phyloP scores from a whole-genome alignment of 2,329 filamentous ascomycete genomes.

The Penicillium sp. region DNA sequence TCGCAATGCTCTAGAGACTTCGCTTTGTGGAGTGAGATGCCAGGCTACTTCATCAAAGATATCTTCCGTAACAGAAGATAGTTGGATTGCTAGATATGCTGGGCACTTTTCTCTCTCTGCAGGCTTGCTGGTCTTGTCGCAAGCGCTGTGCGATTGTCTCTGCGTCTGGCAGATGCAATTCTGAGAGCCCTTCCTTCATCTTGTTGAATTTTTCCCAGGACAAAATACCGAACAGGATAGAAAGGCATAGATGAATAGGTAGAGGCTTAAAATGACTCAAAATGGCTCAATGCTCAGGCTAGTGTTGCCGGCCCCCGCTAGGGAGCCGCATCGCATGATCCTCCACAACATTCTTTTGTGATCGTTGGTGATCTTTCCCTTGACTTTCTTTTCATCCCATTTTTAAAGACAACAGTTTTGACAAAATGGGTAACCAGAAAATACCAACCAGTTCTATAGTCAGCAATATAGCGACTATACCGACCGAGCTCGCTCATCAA shows the following conservation, averaged over 20 bases:
- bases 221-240: background rate
- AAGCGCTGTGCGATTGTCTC: constrained; percentile 19
- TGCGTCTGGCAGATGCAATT: constrained; percentile 10
- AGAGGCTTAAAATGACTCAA: background rate
- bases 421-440: background rate
- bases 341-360: background rate
- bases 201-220: background rate
- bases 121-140: constrained; percentile 20
- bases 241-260: background rate
- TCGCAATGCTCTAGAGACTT: constrained; percentile 9
- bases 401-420: no score
- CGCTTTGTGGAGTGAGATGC: constrained; percentile 15
- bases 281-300: background rate
- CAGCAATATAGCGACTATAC: constrained; percentile 10
- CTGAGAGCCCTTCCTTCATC: background rate
- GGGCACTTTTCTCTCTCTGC: constrained; percentile 30
- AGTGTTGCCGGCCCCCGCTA: background rate
- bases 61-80: constrained; percentile 13
- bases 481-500: constrained; percentile 20
- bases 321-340: background rate
- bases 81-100: constrained; percentile 18
- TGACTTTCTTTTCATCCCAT: background rate
- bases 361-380: background rate
- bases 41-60: constrained; percentile 9
- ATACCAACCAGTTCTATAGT: background rate